phyloP scores from a whole-genome alignment of 2,329 filamentous ascomycete genomes.

The Ophiocordyceps camponoti-floridani region DNA sequence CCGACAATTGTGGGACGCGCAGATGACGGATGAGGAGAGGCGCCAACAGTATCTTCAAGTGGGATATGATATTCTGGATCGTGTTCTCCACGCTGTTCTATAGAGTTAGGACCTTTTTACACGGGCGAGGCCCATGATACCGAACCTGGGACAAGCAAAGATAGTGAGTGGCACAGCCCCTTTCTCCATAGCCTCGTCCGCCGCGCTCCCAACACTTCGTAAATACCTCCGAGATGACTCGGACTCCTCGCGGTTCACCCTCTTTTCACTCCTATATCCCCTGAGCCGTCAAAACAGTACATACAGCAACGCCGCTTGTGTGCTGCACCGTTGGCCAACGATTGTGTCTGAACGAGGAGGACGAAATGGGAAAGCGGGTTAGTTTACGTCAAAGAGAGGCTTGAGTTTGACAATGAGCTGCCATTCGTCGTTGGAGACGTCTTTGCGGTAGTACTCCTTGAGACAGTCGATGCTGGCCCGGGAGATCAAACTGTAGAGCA shows the following conservation, averaged over 20 bases:
- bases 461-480: slow-evolving; percentile 81
- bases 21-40: slow-evolving; percentile 6
- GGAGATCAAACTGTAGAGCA: slow-evolving; percentile 74
- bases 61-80: slow-evolving; percentile 35
- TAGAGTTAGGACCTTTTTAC: slow-evolving; percentile 9
- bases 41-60: slow-evolving; percentile 23
- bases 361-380: slow-evolving; percentile 9
- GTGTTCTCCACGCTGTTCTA: slow-evolving; percentile 31
- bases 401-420: slow-evolving; percentile 88
- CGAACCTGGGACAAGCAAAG: too few species aligned
- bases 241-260: too few species aligned
- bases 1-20: slow-evolving; percentile 9
- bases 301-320: too few species aligned
- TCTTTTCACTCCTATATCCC: too few species aligned
- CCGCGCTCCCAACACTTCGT: too few species aligned
- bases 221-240: too few species aligned
- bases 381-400: slow-evolving; percentile 76
- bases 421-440: slow-evolving; percentile 90
- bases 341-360: too few species aligned
- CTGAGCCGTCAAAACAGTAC: too few species aligned
- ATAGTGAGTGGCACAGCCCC: too few species aligned
- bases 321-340: too few species aligned
- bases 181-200: too few species aligned
- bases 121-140: too few species aligned
- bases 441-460: slow-evolving; percentile 85